Evolutionary conservation across 192 early-diverging fungal species (phyloP), one percentile per base, ranked within the genome.

Genomic region (Coemansia sp.): DNA sequence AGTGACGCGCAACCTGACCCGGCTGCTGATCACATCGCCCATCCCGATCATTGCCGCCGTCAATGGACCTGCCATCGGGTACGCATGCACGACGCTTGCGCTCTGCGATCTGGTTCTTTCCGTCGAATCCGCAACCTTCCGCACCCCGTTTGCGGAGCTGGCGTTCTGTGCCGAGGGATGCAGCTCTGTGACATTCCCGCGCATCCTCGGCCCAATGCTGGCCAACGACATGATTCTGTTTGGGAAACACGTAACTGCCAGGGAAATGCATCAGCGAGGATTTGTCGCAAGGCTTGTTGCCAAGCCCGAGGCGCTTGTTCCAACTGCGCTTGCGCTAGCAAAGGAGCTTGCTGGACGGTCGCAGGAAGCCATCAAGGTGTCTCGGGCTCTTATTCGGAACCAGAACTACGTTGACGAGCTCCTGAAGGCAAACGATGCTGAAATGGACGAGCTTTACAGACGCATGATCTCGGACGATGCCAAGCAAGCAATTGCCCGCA

Each of bases 141-240:
- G 74, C 19, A 90, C 89, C 11, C 91, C 91, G 17, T 92, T 92
- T 71, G 89, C 90, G 75, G 81, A 89, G 57, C 78, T 90, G 36
- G 89, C 83, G 14, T 88, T 90, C 62, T 89, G 88, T 61, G 89
- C 87, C 11, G 90, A 92, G 66, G 90, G 87, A 11, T 88, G 86
- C 81, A 89, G 88, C 22, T 86, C 87, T 19, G 61, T 87, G 29
- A 69, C 86, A 4, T 89, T 92, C 56, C 90, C 89, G 53, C 70
- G 87, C 19, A 86, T 89, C 25, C 83, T 92, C 65, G 90, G 90
- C 0, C 63, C 70, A 2, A 74, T 82, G 7, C 71, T 75, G 8
- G 90, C 90, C 35, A 92, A 88, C 75, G 87, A 89, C 59, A 87
- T 89, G 83, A 71, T 89, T 33, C 68, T 89, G 53, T 84, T 91